Conservation (phyloP, 1,284 basidiomycete species). For the Entoloma clypeatum region DNA sequence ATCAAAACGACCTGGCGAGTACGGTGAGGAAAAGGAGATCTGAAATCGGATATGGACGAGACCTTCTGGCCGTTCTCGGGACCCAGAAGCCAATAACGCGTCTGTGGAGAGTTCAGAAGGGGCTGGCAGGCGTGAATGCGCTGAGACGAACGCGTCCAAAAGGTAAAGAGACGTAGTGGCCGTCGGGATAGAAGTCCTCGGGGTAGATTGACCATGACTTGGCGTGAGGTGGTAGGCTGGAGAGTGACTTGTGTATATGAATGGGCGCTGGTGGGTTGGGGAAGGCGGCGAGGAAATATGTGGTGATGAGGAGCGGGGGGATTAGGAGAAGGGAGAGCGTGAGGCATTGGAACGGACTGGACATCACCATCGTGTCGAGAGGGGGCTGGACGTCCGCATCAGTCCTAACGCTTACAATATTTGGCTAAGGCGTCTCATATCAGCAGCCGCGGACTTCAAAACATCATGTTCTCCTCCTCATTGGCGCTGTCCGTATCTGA, state of each 20-base stretch:
- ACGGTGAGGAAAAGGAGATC: constrained; percentile 8
- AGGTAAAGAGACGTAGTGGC: constrained; percentile 61
- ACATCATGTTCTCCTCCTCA: not conserved
- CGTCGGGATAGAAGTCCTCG: constrained; percentile 61
- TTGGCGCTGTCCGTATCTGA: constrained; percentile 5
- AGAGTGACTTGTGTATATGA: constrained; percentile 52
- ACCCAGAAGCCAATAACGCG: constrained; percentile 72
- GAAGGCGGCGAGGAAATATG: constrained; percentile 61
- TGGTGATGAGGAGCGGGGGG: constrained; percentile 52
- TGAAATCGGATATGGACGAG: constrained; percentile 15
- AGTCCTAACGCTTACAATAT: constrained; percentile 1
- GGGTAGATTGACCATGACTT: constrained; percentile 68
- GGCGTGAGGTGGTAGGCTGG: constrained; percentile 47
- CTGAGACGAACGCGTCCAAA: constrained; percentile 47
- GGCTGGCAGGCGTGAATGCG: not conserved
- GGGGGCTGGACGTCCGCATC: constrained; percentile 4
- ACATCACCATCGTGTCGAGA: constrained; percentile 14
- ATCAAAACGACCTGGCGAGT: constrained; percentile 63
- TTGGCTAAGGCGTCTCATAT: constrained; percentile 2
- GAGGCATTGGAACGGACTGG: constrained; percentile 43
- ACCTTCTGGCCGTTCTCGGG: constrained; percentile 68
- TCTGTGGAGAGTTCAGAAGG: constrained; percentile 33
- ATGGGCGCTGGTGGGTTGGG: constrained; percentile 51
- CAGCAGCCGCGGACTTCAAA: no score
- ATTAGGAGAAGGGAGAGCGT: constrained; percentile 54